Base-by-base conservation (phyloP, 2,329 filamentous ascomycete species). In the Colletotrichum camelliae region DNA sequence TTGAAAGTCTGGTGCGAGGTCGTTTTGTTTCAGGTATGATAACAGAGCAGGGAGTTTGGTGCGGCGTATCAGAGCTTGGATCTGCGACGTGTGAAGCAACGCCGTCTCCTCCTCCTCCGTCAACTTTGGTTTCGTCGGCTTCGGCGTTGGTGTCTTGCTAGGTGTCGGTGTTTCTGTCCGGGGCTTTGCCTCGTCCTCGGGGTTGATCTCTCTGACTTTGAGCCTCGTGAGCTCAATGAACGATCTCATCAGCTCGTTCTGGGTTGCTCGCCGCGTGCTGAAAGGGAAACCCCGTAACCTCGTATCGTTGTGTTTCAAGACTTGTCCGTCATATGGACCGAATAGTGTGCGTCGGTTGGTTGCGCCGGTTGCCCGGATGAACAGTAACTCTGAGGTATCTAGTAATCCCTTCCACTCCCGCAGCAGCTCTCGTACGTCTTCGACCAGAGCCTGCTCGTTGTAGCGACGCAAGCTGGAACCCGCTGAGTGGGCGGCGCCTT, bases 181-280 rank as follows among this genome's bases (percentile, higher is more conserved):
- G 78, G 83, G 85, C 79, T 86, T 89, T 39, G 83, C 83, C 75
- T 89, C 88, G 15, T 92, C 89, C 4, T 88, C 89, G 77, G 95
- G 94, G 74, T 95, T 90, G 33, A 98, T 90, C 77, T 94, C 93
- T 65, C 92, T 92, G 62, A 98, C 90, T 84, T 99, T 98, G 18
- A 98, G 90, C 18, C 97, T 90, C 0, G 97, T 99, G 37, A 99
- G 89, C 86, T 99, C 97, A 77, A 98, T 94, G 80, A 98, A 99
- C 1, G 94, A 94, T 52, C 96, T 92, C 94, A 98, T 97, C 0
- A 99, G 92, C 84, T 99, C 97, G 64, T 94, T 95, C 81, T 98
- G 96, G 0, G 97, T 99, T 1, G 97, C 95, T 73, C 97, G 90
- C 15, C 96, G 91, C 10, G 97, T 99, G 83, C 91, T 98, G 84